These are phyloP conservation scores for Backusella circina DNA, from an alignment of 192 early-diverging fungal species.

Conservation along the genomic window DNA sequence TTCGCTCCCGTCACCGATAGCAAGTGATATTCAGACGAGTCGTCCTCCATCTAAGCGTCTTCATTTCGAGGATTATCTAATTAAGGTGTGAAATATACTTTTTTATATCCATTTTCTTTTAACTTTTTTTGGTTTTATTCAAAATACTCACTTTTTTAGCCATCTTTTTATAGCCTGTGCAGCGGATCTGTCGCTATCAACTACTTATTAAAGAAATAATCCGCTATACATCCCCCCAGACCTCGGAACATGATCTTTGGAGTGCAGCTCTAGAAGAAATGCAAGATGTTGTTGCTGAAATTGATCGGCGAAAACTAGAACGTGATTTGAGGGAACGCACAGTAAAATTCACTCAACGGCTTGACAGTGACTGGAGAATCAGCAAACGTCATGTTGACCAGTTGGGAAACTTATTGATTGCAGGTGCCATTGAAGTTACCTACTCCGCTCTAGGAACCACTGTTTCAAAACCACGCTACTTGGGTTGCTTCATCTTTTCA, in stretches of 20 bases:
- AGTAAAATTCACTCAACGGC: conserved; percentile 25
- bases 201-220: conserved; percentile 65
- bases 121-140: neutral
- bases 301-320: conserved; percentile 32
- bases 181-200: conserved; percentile 90
- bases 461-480: conserved; percentile 38
- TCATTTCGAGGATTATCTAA: conserved; percentile 36
- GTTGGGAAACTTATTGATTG: conserved; percentile 37
- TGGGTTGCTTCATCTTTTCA: conserved; percentile 63
- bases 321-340: conserved; percentile 29
- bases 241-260: conserved; percentile 34
- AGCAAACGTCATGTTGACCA: conserved; percentile 30
- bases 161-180: conserved; percentile 66
- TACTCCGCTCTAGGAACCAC: conserved; percentile 30
- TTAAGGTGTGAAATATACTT: conserved; percentile 16
- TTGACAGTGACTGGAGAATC: conserved; percentile 29
- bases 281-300: conserved; percentile 35
- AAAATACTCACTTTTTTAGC: neutral
- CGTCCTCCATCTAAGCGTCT: conserved; percentile 5
- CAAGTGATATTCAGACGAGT: neutral
- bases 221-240: conserved; percentile 41
- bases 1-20: neutral
- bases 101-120: neutral
- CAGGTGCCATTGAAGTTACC: conserved; percentile 45
- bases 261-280: conserved; percentile 27